Base-by-base conservation (phyloP, 2,329 filamentous ascomycete genomes). In the Colletotrichum zoysiae region DNA sequence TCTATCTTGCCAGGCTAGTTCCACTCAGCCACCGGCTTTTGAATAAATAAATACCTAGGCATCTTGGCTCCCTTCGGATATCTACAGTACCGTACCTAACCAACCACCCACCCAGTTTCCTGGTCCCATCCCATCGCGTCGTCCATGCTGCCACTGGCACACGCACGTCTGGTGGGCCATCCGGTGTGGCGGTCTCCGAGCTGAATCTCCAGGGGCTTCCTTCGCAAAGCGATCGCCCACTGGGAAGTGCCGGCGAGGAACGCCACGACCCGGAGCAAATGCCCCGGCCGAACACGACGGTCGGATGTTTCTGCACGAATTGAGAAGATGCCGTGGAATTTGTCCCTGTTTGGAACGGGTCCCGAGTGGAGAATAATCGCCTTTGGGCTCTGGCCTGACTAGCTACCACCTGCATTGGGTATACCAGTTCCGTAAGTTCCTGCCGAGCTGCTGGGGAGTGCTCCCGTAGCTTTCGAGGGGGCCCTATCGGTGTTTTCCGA, bases 241-340 rank as follows among this genome's bases (percentile, higher is more conserved):
- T 60, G 58, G 51, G 50, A 48, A 51, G 65, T 48, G 65, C 30
- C 35, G 30, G 44, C 44, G 26, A 44, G 23, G 46, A 48, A 48
- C 55, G 65, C 53, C 55, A 46, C 59, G 33, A 9, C 6, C 65
- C 70, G 70, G 70, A 72, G 70, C 70, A 72, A 65, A 72, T 59
- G 70, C 66, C 65, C 70, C 70, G 70, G 20, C 33, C 23, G 35
- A 35, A 30, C n/a, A 6, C 33, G 33, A 55, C 46, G 67, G 44
- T 48, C 55, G 55, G 50, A 65, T 53, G 23, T 18, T 8, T 23
- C 14, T 14, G 12, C n/a, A 33, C 38, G 46, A 26, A n/a, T n/a
- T 40, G 59, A 33, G 20, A 33, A 26, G 59, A n/a, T 30, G 60
- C 14, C 42, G 35, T 61, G 30, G 30, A 50, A 23, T 33, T 40